Evolutionary conservation across 1,284 basidiomycete genomes (phyloP).

Genomic region (Austroboletus novae-zelandiae): DNA sequence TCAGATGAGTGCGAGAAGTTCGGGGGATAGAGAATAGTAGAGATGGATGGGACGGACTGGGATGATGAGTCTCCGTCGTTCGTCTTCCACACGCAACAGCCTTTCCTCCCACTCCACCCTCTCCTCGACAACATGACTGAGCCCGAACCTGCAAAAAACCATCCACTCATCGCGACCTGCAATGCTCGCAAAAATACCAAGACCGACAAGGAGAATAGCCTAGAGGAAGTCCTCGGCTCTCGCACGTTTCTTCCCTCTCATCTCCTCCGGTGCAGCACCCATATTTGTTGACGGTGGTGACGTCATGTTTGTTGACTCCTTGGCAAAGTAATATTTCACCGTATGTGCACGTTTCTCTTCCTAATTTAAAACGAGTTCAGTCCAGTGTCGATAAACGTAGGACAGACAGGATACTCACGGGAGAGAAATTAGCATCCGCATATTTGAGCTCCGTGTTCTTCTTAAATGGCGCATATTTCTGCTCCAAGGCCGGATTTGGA

Average conservation of each 20-base stretch:
- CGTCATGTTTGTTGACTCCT: slow-evolving; percentile 34
- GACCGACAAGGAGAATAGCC: slow-evolving; percentile 23
- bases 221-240: slow-evolving; percentile 77
- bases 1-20: slow-evolving; percentile 25
- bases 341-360: slow-evolving; percentile 80
- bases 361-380: slow-evolving; percentile 37
- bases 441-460: slow-evolving; percentile 76
- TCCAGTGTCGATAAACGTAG: background rate
- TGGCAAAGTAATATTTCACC: slow-evolving; percentile 67
- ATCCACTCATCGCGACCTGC: slow-evolving; percentile 31
- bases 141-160: slow-evolving; percentile 31
- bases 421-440: slow-evolving; percentile 72
- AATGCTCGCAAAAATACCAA: slow-evolving; percentile 28
- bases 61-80: slow-evolving; percentile 26
- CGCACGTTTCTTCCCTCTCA: slow-evolving; percentile 73
- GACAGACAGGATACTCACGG: slow-evolving; percentile 44
- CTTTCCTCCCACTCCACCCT: background rate
- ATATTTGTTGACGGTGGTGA: slow-evolving; percentile 17
- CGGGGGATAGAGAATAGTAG: slow-evolving; percentile 20
- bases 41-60: slow-evolving; percentile 33
- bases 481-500: slow-evolving; percentile 55
- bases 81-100: background rate
- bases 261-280: slow-evolving; percentile 46
- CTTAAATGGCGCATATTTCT: slow-evolving; percentile 73
- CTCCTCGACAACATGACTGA: slow-evolving; percentile 20